Evolutionary conservation across 176 grass and related monocot genomes (phyloP).

Genomic region (Echinochloa phyllopogon): DNA sequence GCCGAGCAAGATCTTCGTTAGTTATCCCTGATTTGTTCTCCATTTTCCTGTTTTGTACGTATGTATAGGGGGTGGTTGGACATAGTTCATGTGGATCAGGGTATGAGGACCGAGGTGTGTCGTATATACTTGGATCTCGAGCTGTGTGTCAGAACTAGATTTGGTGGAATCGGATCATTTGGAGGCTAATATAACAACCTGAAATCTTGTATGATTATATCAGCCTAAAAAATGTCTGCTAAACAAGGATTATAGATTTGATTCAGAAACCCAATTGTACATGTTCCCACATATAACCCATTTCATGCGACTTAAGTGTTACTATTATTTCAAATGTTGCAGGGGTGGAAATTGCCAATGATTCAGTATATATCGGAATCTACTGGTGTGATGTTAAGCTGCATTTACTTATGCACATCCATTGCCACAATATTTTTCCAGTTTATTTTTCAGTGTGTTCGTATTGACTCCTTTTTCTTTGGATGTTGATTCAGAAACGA

Average conservation of each 20-base stretch:
- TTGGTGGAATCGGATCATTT: background rate
- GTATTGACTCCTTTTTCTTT: background rate
- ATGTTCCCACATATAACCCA: background rate
- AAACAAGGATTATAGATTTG: background rate
- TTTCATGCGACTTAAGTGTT: background rate
- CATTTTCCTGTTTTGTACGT: background rate
- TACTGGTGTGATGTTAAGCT: background rate
- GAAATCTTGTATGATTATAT: background rate
- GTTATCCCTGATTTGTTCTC: background rate
- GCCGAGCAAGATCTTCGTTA: slow-evolving; percentile 17
- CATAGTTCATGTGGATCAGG: background rate
- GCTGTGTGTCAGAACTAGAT: background rate
- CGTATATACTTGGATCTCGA: background rate
- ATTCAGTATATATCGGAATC: background rate
- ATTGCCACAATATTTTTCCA: background rate
- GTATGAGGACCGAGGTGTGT: background rate
- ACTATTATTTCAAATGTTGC: background rate
- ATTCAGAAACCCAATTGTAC: background rate
- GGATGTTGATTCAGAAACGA: background rate
- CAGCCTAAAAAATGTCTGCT: background rate
- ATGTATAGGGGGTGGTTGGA: background rate
- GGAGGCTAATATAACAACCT: background rate
- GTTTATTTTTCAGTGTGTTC: background rate
- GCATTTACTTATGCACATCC: background rate
- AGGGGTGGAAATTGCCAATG: background rate